Percentiles rank a stretch among this genome's conserved stretches.
phyloP scores from a whole-genome alignment of 2,329 filamentous ascomycete genomes.

The Pseudocercospora vitis region DNA sequence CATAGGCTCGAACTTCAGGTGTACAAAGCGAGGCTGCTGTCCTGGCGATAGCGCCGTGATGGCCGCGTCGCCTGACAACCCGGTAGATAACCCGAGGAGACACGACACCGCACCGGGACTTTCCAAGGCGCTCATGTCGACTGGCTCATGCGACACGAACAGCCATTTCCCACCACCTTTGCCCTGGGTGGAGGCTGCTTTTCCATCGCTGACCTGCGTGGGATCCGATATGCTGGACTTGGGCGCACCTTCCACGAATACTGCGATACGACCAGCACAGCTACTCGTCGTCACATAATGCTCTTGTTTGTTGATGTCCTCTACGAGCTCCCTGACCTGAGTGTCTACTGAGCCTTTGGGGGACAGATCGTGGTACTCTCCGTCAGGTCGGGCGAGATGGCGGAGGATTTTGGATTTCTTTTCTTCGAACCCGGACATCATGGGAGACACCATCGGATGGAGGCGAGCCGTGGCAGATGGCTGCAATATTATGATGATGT shows the following conservation, averaged over 20 bases:
- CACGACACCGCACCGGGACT: slow-evolving; percentile 21
- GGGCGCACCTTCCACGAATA: slow-evolving; percentile 79
- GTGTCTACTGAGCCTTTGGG: slow-evolving; percentile 86
- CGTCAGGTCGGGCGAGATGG: slow-evolving; percentile 66
- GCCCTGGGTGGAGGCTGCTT: slow-evolving; percentile 57
- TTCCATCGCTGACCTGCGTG: slow-evolving; percentile 35
- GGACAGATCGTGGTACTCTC: slow-evolving; percentile 76
- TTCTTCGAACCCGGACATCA: slow-evolving; percentile 17
- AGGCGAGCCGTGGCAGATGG: background rate
- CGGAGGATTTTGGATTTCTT: slow-evolving; percentile 74
- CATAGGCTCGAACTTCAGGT: slow-evolving; percentile 95
- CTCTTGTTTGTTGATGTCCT: slow-evolving; percentile 70
- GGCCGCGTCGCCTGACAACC: slow-evolving; percentile 12
- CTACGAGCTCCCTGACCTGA: slow-evolving; percentile 74
- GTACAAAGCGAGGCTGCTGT: slow-evolving; percentile 52
- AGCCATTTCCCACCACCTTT: slow-evolving; percentile 87
- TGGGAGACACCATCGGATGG: background rate
- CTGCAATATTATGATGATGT: background rate
- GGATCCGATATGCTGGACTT: slow-evolving; percentile 26
- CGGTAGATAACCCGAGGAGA: too few relatives aligned
- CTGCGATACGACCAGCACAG: slow-evolving; percentile 81
- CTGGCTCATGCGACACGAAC: slow-evolving; percentile 79
- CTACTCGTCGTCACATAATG: slow-evolving; percentile 90
- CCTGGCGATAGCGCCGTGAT: slow-evolving; percentile 8
- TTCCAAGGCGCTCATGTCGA: slow-evolving; percentile 40